Evolutionary conservation across 2,329 filamentous ascomycete species (phyloP), one percentile per base, ranked within the genome.

Genomic region (Diaporthe vaccinii): DNA sequence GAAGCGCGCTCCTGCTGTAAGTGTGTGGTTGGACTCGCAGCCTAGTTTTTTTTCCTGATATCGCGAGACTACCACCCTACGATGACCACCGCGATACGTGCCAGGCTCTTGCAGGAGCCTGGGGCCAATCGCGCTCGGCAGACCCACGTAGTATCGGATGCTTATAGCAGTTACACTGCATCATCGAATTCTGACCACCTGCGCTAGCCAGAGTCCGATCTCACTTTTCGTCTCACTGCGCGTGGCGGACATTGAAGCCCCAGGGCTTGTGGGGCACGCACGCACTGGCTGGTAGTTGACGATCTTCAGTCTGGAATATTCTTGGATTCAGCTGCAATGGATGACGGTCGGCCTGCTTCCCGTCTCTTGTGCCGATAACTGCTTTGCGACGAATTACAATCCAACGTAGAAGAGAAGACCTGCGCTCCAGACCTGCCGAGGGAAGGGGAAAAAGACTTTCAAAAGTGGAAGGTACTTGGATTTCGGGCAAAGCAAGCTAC

Each of bases 401-500:
- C 65, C 49, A 62, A 53, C 17, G 12, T 39, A 69, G 46, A 65
- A 49, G 28, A 41, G 15, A 69, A 36, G 20, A 67, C 31, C 14
- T 55, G 31, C 36, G 31, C 36, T 28, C 65, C 65, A 41, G 46
- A 41, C 14, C 49, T 55, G 65, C 46, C 17, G n/a, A 49, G 34
- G 5, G 15, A 36, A 31, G 34, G 34, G 22, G 31, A 62, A 31
- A 55, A 61, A 51, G 46, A 34, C 34, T 55, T 65, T 51, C 25
- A 55, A 44, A 51, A 55, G 46, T 39, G 59, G 51, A 65, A 31
- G 36, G 57, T 51, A 73, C 46, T 73, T 31, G 34, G 70, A 65
- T 73, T 62, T 73, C 55, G 58, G 46, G 46, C 58, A 75, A 75
- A 75, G 61, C 69, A 69, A 69, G 68, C 61, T 75, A 73, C 74